Conservation (phyloP, 768 basidiomycete species). For the Calocybe cyanea region DNA sequence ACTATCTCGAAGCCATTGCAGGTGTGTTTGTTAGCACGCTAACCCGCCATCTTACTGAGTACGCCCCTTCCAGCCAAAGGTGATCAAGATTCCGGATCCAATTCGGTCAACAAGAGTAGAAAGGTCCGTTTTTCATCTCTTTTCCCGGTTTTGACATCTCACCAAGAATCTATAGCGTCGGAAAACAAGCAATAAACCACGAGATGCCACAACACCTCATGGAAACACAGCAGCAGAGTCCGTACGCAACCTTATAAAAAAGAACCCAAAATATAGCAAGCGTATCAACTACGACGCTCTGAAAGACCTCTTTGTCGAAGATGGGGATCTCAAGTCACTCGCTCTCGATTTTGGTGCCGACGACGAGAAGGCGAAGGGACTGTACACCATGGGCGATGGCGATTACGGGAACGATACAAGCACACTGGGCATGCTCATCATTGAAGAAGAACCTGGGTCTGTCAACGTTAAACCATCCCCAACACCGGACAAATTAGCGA, state of each 20-base stretch:
- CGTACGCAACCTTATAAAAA: constrained; percentile 74
- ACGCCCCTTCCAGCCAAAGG: constrained; percentile 60
- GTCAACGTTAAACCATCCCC: no score
- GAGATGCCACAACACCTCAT: constrained; percentile 69
- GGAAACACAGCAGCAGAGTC: constrained; percentile 75
- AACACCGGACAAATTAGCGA: no score
- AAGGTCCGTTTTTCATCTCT: constrained; percentile 65
- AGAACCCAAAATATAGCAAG: constrained; percentile 85
- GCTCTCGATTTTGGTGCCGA: constrained; percentile 25
- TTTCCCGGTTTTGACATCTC: constrained; percentile 17
- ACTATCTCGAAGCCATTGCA: constrained; percentile 85
- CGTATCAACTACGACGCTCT: constrained; percentile 93
- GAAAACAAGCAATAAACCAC: constrained; percentile 58
- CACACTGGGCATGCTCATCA: no score
- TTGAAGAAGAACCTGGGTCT: no score
- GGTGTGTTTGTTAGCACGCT: constrained; percentile 41
- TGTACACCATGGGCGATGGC: constrained; percentile 38
- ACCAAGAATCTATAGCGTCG: no score
- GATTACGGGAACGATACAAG: no score
- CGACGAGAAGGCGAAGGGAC: constrained; percentile 44
- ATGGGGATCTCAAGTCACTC: constrained; percentile 26
- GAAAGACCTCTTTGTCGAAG: constrained; percentile 68
- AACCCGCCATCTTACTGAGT: constrained; percentile 31
- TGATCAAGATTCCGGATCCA: constrained; percentile 35
- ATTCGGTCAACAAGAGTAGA: constrained; percentile 50